phyloP scores from a whole-genome alignment of 2,329 filamentous ascomycete species.

The Knoxdaviesia capensis region DNA sequence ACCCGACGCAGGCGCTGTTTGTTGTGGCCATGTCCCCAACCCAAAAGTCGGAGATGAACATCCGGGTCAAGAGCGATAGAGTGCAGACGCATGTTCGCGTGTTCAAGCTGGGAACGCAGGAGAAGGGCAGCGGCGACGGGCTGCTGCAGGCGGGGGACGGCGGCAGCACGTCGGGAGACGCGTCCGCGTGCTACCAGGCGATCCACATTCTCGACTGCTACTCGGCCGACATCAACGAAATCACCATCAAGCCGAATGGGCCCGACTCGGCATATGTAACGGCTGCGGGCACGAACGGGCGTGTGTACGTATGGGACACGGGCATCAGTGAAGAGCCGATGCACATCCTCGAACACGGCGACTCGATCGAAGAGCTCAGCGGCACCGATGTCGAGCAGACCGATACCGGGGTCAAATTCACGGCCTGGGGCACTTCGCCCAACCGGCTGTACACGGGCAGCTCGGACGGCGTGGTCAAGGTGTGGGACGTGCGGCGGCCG shows the following conservation, averaged over 20 bases:
- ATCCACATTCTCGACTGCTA: conserved; percentile 36
- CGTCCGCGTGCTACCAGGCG: conserved; percentile 14
- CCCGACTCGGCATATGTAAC: conserved; percentile 29
- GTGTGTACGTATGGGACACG: conserved; percentile 43
- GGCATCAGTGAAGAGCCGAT: conserved; percentile 31
- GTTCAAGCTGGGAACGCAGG: conserved; percentile 15
- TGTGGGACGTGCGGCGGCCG: conserved; percentile 34
- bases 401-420: conserved; percentile 44
- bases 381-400: conserved; percentile 28
- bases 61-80: conserved; percentile 9
- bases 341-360: conserved; percentile 33
- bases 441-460: conserved; percentile 43
- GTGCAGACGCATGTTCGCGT: conserved; percentile 33
- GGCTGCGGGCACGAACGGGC: conserved; percentile 40
- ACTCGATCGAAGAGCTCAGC: conserved; percentile 17
- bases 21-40: conserved; percentile 31
- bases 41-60: conserved; percentile 18
- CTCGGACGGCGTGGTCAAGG: conserved; percentile 41
- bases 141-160: conserved; percentile 1
- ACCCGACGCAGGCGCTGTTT: conserved; percentile 31
- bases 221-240: conserved; percentile 41
- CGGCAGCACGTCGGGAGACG: background rate
- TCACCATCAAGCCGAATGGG: conserved; percentile 37
- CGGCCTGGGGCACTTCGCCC: conserved; percentile 34
- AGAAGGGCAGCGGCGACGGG: conserved; percentile 9